Percentiles rank a stretch among this genome's conserved stretches.
Evolutionary conservation across 1,139 yeast genomes (phyloP).

Genomic region (Taiozyma sp.): DNA sequence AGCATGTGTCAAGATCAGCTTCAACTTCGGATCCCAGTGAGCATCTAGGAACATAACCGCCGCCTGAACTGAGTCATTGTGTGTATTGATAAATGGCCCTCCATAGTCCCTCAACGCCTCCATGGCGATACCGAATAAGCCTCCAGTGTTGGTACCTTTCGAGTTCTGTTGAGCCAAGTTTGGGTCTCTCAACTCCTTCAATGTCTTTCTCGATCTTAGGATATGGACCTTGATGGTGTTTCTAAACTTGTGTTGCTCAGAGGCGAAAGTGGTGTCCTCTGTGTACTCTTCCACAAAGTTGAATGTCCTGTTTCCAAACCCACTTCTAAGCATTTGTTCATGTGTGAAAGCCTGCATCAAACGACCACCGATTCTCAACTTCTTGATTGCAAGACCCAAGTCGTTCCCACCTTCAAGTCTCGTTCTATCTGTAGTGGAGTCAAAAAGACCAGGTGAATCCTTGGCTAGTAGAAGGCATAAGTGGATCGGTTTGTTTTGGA

Average conservation of each 20-base stretch:
- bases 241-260: slow-evolving; percentile 39
- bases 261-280: slow-evolving; percentile 43
- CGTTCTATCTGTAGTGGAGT: slow-evolving; percentile 46
- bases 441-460: slow-evolving; percentile 71
- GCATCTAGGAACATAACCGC: slow-evolving; percentile 84
- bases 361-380: slow-evolving; percentile 79
- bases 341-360: slow-evolving; percentile 91
- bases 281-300: slow-evolving; percentile 67
- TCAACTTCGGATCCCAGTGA: slow-evolving; percentile 61
- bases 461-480: slow-evolving; percentile 69
- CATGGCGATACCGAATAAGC: slow-evolving; percentile 69
- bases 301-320: slow-evolving; percentile 77
- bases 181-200: slow-evolving; percentile 68
- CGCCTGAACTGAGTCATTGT: slow-evolving; percentile 56
- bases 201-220: slow-evolving; percentile 57
- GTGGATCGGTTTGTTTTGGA: slow-evolving; percentile 74
- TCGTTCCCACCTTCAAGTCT: slow-evolving; percentile 60
- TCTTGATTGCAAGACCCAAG: slow-evolving; percentile 69
- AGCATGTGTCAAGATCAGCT: slow-evolving; percentile 79
- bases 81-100: slow-evolving; percentile 40
- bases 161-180: slow-evolving; percentile 84
- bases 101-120: slow-evolving; percentile 58
- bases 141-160: slow-evolving; percentile 67
- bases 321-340: slow-evolving; percentile 80
- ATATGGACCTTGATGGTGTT: slow-evolving; percentile 74